phyloP scores from a whole-genome alignment of 1,284 basidiomycete genomes.

The Leccinum griseonigrum region DNA sequence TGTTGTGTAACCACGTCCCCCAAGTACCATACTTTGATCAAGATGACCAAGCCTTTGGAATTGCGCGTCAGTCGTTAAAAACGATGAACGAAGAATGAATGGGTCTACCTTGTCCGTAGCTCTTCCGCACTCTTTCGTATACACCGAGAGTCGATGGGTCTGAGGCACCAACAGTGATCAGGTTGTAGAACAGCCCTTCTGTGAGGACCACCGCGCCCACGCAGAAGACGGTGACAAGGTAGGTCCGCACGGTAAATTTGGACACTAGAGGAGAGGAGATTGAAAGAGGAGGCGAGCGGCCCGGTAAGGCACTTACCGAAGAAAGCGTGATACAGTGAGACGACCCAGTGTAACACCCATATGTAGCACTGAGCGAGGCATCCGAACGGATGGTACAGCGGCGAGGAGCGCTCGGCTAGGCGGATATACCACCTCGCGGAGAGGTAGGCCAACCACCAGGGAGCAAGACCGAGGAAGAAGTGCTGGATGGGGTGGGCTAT shows the following conservation, averaged over 20 bases:
- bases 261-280: conserved; percentile 7
- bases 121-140: conserved; percentile 15
- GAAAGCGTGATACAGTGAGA: conserved; percentile 19
- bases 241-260: conserved; percentile 16
- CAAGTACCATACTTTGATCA: conserved; percentile 21
- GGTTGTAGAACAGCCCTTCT: conserved; percentile 25
- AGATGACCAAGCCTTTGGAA: conserved; percentile 12
- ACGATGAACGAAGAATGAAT: neutral
- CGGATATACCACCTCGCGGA: conserved; percentile 24
- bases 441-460: conserved; percentile 25
- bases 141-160: conserved; percentile 20
- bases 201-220: conserved; percentile 9
- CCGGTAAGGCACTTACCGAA: conserved; percentile 16
- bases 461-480: conserved; percentile 20
- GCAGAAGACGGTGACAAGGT: conserved; percentile 26
- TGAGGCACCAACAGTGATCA: conserved; percentile 9
- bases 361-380: conserved; percentile 26
- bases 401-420: conserved; percentile 23
- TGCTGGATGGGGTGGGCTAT: conserved; percentile 11
- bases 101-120: conserved; percentile 19
- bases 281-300: neutral
- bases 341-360: conserved; percentile 28
- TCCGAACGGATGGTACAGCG: conserved; percentile 26
- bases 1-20: conserved; percentile 5
- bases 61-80: neutral